These are phyloP conservation scores for Lyophyllum decastes DNA, from an alignment of 768 basidiomycete genomes.

Conservation along the genomic window DNA sequence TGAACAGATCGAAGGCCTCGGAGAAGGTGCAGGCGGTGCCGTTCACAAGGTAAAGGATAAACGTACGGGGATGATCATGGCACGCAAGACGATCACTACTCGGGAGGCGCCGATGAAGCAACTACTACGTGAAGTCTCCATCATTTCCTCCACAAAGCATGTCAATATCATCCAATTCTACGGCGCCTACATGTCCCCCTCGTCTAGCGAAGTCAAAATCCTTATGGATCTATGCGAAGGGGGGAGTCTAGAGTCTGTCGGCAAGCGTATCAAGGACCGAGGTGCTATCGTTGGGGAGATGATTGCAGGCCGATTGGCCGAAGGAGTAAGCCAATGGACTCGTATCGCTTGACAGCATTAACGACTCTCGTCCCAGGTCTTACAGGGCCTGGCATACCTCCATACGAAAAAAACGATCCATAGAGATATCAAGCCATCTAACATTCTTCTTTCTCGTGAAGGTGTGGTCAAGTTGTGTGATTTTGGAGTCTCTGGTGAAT, in stretches of 20 bases:
- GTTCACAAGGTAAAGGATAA: constrained; percentile 92
- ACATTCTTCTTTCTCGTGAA: constrained; percentile 85
- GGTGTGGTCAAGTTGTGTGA: constrained; percentile 92
- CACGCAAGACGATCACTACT: constrained; percentile 92
- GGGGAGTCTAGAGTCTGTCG: constrained; percentile 86
- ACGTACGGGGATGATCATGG: constrained; percentile 79
- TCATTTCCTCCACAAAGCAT: constrained; percentile 83
- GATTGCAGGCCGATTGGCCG: constrained; percentile 89
- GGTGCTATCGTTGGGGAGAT: constrained; percentile 82
- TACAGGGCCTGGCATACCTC: constrained; percentile 93
- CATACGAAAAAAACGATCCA: constrained; percentile 93
- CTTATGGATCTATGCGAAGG: constrained; percentile 92
- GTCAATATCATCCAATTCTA: constrained; percentile 90
- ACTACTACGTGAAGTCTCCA: constrained; percentile 87
- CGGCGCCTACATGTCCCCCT: constrained; percentile 88
- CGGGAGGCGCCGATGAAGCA: constrained; percentile 91
- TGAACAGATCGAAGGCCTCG: constrained; percentile 76
- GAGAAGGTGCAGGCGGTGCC: constrained; percentile 95
- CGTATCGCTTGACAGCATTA: not conserved
- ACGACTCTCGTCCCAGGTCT: constrained; percentile 45
- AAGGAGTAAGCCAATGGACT: constrained; percentile 64
- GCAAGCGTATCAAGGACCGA: constrained; percentile 78
- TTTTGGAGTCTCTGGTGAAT: constrained; percentile 96
- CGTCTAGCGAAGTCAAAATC: constrained; percentile 91
- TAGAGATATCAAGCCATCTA: constrained; percentile 93